Percentiles rank a stretch among this genome's conserved stretches.
These are phyloP conservation scores for Claviceps quebecensis DNA, from an alignment of 2,329 filamentous ascomycete species.

Conservation along the genomic window DNA sequence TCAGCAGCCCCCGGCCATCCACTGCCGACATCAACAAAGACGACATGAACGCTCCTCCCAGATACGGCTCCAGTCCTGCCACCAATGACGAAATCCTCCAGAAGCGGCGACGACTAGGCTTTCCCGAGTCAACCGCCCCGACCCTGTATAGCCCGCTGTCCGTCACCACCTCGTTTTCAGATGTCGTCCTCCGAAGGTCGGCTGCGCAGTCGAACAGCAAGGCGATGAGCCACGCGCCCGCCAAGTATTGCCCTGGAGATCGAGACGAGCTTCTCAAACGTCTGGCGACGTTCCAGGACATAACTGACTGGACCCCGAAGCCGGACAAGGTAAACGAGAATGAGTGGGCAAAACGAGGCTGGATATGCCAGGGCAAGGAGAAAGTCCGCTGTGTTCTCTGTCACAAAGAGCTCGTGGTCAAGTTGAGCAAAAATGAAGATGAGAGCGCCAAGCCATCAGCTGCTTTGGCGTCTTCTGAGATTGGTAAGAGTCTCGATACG, in stretches of 20 bases:
- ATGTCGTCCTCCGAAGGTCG: conserved; percentile 3
- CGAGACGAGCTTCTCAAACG: conserved; percentile 68
- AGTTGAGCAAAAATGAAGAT: conserved; percentile 48
- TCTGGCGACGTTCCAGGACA: conserved; percentile 76
- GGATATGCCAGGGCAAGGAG: conserved; percentile 73
- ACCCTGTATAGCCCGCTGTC: conserved; percentile 10
- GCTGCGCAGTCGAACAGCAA: conserved; percentile 6
- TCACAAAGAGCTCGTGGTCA: conserved; percentile 70
- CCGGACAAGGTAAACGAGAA: conserved; percentile 76
- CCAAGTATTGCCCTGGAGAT: conserved; percentile 77
- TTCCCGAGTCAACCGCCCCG: conserved; percentile 25
- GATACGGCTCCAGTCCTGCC: conserved; percentile 7
- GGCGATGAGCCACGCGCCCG: conserved; percentile 15
- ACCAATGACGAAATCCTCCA: conserved; percentile 28
- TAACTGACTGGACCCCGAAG: conserved; percentile 89
- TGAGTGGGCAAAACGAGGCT: conserved; percentile 87
- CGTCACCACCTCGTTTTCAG: conserved; percentile 10
- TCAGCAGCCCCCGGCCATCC: conserved; percentile 30
- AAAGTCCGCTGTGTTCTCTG: conserved; percentile 78
- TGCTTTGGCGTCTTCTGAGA: conserved; percentile 44
- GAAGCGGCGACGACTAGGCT: conserved; percentile 39
- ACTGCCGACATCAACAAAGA: conserved; percentile 5
- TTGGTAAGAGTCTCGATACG: conserved; percentile 24
- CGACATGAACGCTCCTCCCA: conserved; percentile 12
- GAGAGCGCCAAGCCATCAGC: conserved; percentile 40